phyloP scores from a whole-genome alignment of 495 filamentous ascomycete species.

The Penicillium bialowiezense region DNA sequence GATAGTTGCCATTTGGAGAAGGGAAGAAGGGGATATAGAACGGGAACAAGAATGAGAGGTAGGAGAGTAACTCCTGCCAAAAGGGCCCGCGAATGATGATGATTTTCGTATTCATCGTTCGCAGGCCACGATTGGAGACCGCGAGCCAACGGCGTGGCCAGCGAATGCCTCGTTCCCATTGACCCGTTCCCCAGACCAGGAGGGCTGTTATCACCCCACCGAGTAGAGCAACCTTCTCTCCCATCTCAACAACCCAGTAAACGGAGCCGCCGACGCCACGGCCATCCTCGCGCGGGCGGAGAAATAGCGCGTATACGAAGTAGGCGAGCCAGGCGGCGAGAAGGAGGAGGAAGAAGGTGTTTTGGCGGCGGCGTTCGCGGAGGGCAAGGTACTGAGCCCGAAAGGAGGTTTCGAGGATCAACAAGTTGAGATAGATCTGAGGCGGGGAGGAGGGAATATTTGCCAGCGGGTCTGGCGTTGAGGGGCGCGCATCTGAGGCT shows the following conservation, averaged over 20 bases:
- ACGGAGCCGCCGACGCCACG: constrained; percentile 85
- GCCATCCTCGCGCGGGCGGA: constrained; percentile 87
- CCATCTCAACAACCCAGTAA: constrained; percentile 91
- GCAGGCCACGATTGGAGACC: constrained; percentile 82
- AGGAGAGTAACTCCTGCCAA: constrained; percentile 71
- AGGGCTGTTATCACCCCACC: constrained; percentile 79
- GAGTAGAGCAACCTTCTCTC: constrained; percentile 82
- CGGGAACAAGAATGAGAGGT: constrained; percentile 71
- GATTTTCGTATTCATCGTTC: constrained; percentile 92
- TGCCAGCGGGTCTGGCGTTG: constrained; percentile 69
- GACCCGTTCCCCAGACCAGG: constrained; percentile 88
- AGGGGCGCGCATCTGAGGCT: constrained; percentile 35
- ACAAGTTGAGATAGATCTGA: constrained; percentile 97
- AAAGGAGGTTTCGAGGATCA: constrained; percentile 93
- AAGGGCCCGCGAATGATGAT: constrained; percentile 82
- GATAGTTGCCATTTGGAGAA: constrained; percentile 60
- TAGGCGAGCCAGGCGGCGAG: constrained; percentile 75
- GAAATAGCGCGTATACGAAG: constrained; percentile 84
- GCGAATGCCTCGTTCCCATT: constrained; percentile 90
- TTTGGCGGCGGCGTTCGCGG: constrained; percentile 82
- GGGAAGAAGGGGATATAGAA: constrained; percentile 65
- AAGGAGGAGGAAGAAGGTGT: constrained; percentile 88
- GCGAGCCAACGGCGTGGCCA: constrained; percentile 92
- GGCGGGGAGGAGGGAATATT: constrained; percentile 84
- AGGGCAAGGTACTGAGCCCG: constrained; percentile 89